phyloP scores from a whole-genome alignment of 495 filamentous ascomycete species.

The Penicillium daleae region DNA sequence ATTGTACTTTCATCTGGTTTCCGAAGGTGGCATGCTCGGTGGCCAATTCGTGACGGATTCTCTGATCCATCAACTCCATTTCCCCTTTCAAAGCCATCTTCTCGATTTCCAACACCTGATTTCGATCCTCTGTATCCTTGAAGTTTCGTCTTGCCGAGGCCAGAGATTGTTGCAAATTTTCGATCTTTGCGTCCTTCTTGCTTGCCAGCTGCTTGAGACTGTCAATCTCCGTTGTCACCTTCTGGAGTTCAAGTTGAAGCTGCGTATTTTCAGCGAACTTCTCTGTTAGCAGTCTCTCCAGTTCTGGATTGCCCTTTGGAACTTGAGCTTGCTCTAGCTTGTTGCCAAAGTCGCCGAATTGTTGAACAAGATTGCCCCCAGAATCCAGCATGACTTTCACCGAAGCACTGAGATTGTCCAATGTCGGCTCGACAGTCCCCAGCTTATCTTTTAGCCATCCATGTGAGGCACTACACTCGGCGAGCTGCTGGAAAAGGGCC shows the following conservation, averaged over 20 bases:
- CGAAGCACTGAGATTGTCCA: conserved; percentile 23
- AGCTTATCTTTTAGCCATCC: conserved; percentile 25
- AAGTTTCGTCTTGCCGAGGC: conserved; percentile 16
- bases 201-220: conserved; percentile 20
- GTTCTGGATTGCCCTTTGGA: conserved; percentile 15
- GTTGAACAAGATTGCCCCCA: conserved; percentile 24
- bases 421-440: conserved; percentile 19
- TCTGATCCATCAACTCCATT: conserved; percentile 23
- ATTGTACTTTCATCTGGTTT: conserved; percentile 26
- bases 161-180: conserved; percentile 26
- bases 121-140: conserved; percentile 19
- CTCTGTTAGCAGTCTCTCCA: conserved; percentile 17
- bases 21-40: conserved; percentile 24
- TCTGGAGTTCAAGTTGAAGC: conserved; percentile 33
- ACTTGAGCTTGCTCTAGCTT: conserved; percentile 30
- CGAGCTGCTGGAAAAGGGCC: conserved; percentile 30
- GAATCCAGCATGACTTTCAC: conserved; percentile 20
- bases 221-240: conserved; percentile 19
- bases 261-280: conserved; percentile 30
- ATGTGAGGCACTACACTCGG: conserved; percentile 16
- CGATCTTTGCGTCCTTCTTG: conserved; percentile 21
- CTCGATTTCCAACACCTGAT: conserved; percentile 22
- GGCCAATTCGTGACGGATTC: conserved; percentile 31
- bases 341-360: conserved; percentile 27
- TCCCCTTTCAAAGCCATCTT: conserved; percentile 26